phyloP scores from a whole-genome alignment of 352 stramenopile genomes.

The Globisporangium spiculum region DNA sequence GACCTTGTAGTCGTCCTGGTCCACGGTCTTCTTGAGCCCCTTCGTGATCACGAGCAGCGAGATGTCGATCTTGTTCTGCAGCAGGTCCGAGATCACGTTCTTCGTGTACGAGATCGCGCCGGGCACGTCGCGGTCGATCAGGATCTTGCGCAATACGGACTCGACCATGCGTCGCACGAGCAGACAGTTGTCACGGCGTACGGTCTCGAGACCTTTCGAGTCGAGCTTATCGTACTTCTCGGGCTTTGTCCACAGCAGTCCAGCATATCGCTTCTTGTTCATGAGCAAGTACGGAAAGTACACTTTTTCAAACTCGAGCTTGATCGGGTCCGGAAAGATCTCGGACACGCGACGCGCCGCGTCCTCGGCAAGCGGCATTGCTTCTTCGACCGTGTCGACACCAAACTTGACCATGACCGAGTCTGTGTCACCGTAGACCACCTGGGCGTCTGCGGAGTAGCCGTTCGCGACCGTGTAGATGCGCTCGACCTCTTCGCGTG shows the following conservation, averaged over 20 bases:
- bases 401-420: conserved; percentile 99
- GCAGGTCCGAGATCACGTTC: conserved; percentile 94
- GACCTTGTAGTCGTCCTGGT: conserved; percentile 98
- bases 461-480: conserved; percentile 93
- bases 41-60: conserved; percentile 99
- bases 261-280: conserved; percentile 98
- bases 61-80: conserved; percentile 99
- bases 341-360: conserved; percentile 94
- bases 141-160: conserved; percentile 97
- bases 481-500: conserved; percentile 95
- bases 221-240: conserved; percentile 99
- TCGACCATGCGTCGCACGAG: conserved; percentile 98
- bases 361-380: conserved; percentile 97
- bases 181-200: conserved; percentile 98
- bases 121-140: conserved; percentile 96
- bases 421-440: conserved; percentile 99
- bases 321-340: conserved; percentile 97
- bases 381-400: conserved; percentile 92
- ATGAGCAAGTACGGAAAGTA: conserved; percentile 99
- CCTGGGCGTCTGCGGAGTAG: conserved; percentile 94
- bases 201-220: conserved; percentile 97
- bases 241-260: conserved; percentile 76
- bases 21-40: conserved; percentile 97
- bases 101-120: conserved; percentile 98
- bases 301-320: conserved; percentile 99